Evolutionary conservation across 2,329 filamentous ascomycete species (phyloP).

Genomic region (Neophaeococcomyces mojaviensis): DNA sequence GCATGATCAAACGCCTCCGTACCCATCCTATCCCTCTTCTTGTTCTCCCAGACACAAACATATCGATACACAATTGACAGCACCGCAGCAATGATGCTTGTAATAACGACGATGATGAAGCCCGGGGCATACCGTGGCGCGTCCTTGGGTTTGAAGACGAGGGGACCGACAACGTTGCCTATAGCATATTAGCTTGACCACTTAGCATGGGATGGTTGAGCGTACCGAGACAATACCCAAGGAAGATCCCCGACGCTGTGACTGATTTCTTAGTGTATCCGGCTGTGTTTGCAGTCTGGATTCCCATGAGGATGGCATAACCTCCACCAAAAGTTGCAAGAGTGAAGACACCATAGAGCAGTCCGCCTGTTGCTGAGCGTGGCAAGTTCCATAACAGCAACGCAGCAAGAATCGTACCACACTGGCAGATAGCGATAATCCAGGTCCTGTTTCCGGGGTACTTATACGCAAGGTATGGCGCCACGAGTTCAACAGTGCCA

Average conservation of each 20-base stretch:
- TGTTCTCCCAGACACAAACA: constrained; percentile 22
- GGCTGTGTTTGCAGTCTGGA: constrained; percentile 33
- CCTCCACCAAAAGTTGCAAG: constrained; percentile 38
- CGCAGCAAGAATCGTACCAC: constrained; percentile 35
- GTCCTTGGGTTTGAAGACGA: constrained; percentile 28
- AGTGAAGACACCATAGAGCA: constrained; percentile 45
- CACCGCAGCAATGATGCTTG: constrained; percentile 18
- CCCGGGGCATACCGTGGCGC: constrained; percentile 25
- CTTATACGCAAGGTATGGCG: constrained; percentile 36
- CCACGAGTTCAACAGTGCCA: constrained; percentile 33
- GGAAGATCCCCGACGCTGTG: constrained; percentile 16
- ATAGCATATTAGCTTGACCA: constrained; percentile 18
- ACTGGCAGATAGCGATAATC: constrained; percentile 34
- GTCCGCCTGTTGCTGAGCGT: constrained; percentile 33
- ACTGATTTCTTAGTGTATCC: constrained; percentile 23
- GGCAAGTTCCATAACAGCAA: constrained; percentile 41
- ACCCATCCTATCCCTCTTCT: constrained; percentile 12
- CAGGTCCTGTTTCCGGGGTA: constrained; percentile 29
- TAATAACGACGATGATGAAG: constrained; percentile 28
- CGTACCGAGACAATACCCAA: constrained; percentile 31
- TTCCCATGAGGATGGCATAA: constrained; percentile 46
- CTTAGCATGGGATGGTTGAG: constrained; percentile 35
- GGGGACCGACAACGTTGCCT: constrained; percentile 29
- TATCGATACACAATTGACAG: constrained; percentile 19
- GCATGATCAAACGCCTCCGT: constrained; percentile 46